Conservation (phyloP, 495 filamentous ascomycete species). For the Ramalina peruviana region DNA sequence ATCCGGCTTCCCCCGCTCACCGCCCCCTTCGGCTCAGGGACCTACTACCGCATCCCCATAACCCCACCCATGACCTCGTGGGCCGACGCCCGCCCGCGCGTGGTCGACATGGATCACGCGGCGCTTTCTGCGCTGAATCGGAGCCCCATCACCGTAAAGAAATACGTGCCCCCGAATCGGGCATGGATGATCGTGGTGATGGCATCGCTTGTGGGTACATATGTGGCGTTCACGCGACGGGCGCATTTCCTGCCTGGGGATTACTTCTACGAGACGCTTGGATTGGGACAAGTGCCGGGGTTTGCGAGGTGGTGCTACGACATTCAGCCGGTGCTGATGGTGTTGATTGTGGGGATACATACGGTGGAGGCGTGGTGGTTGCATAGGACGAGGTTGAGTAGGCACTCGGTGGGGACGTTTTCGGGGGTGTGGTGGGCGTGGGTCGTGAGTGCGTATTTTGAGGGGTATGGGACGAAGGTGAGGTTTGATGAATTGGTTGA, state of each 20-base stretch:
- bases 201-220: conserved; percentile 27
- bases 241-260: conserved; percentile 44
- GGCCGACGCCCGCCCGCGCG: conserved; percentile 45
- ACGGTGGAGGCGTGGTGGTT: conserved; percentile 36
- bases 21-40: background rate
- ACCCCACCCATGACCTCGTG: conserved; percentile 46
- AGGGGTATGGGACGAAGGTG: conserved; percentile 39
- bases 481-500: conserved; percentile 43
- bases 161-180: conserved; percentile 34
- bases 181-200: conserved; percentile 30
- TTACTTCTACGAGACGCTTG: conserved; percentile 30
- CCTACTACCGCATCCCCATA: conserved; percentile 38
- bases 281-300: conserved; percentile 26
- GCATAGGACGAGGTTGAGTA: conserved; percentile 34
- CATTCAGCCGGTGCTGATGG: conserved; percentile 33
- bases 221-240: conserved; percentile 30
- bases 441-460: conserved; percentile 41
- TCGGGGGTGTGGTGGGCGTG: conserved; percentile 48
- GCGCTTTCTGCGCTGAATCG: conserved; percentile 38
- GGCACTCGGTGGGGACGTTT: conserved; percentile 38
- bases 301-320: conserved; percentile 38
- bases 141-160: conserved; percentile 40
- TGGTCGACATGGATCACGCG: conserved; percentile 55
- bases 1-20: conserved; percentile 17
- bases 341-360: conserved; percentile 38